phyloP scores from a whole-genome alignment of 176 grass and related monocot genomes.

The Guadua angustifolia region DNA sequence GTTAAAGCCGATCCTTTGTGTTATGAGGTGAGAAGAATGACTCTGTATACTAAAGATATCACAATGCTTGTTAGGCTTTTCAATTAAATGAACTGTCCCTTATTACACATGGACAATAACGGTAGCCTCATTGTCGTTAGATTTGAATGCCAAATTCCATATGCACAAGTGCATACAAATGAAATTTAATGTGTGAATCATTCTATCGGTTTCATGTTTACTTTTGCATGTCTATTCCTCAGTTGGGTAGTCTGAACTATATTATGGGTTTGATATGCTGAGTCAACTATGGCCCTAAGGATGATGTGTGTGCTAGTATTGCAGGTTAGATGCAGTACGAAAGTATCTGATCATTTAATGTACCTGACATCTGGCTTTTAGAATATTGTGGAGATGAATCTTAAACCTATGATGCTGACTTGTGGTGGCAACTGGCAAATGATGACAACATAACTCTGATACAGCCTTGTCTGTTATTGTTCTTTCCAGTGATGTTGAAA shows the following conservation, averaged over 20 bases:
- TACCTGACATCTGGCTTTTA: not conserved
- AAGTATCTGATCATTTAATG: not conserved
- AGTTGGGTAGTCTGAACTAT: conserved; percentile 24
- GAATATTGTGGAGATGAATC: conserved; percentile 14
- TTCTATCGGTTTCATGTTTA: not conserved
- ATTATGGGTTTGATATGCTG: conserved; percentile 2
- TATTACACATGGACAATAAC: not conserved
- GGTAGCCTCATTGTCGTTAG: not conserved
- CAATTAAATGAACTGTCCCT: not conserved
- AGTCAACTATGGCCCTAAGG: conserved; percentile 9
- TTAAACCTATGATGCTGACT: conserved; percentile 1
- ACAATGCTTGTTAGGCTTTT: conserved; percentile 9
- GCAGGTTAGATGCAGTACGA: not conserved
- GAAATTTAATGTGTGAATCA: not conserved
- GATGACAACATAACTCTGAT: conserved; percentile 13
- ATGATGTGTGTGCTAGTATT: not conserved
- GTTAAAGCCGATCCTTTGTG: conserved; percentile 92
- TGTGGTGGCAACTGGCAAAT: conserved; percentile 1
- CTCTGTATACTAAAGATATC: conserved; percentile 3
- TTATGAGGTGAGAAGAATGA: conserved; percentile 76
- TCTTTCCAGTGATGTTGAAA: conserved; percentile 10
- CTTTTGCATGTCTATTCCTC: not conserved
- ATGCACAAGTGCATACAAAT: not conserved
- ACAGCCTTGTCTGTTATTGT: not conserved
- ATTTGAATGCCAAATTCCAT: not conserved